Evolutionary conservation across 257 asterid genomes (phyloP).

Genomic region (Solanum bulbocastanum): DNA sequence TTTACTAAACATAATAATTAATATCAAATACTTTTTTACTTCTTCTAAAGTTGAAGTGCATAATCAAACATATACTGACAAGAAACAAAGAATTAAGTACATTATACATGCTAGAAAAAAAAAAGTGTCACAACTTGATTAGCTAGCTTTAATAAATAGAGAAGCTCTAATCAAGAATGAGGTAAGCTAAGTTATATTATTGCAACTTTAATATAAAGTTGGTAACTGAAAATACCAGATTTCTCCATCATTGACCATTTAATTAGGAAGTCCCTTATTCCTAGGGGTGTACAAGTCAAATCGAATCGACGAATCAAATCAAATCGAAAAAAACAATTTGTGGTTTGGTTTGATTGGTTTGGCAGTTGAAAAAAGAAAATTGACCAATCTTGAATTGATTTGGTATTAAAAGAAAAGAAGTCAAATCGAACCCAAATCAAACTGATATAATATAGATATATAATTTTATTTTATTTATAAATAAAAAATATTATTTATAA

Average conservation of each 20-base stretch:
- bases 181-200: not conserved
- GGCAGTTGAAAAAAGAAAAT: too few species aligned
- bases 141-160: not conserved
- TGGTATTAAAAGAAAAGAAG: too few species aligned
- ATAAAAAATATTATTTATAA: too few species aligned
- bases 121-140: not conserved
- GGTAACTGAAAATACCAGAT: not conserved
- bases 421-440: too few species aligned
- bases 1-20: not conserved
- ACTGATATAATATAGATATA: too few species aligned
- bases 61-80: not conserved
- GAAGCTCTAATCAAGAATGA: not conserved
- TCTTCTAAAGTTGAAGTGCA: not conserved
- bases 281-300: too few species aligned
- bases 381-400: too few species aligned
- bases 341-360: too few species aligned
- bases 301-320: too few species aligned
- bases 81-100: not conserved
- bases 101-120: not conserved
- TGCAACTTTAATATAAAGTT: not conserved
- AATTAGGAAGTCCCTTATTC: not conserved
- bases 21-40: not conserved
- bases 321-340: too few species aligned
- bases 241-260: not conserved
- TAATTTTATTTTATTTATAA: too few species aligned